Evolutionary conservation across 257 asterid species (phyloP), one percentile per base, ranked within the genome.

Genomic region (Solanum sejunctum): DNA sequence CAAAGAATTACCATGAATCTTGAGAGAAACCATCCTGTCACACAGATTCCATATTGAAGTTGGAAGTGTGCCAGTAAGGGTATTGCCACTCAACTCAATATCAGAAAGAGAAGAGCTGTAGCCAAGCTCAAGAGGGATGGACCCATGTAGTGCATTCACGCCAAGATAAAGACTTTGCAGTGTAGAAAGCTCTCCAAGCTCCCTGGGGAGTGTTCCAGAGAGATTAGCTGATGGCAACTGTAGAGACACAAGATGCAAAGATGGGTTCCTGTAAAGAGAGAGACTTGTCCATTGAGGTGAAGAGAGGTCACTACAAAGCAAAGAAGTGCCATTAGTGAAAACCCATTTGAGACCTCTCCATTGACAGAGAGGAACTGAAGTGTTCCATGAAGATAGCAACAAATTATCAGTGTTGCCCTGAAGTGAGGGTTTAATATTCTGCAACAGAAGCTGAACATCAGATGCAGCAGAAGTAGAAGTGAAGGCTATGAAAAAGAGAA

Each of bases 291-390:
- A 95, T 8, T 92, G 96, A 5, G 98, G 98, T 4, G 99, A 93
- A 88, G 99, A 92, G 8, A 92, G 93, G 87, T 91, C 93, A 54
- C 55, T 84, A 78, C 99, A 97, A 2, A 69, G 85, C 36, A 91
- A 86, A 71, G 87, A 45, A 58, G 98, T 83, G 57, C 94, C 93
- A 55, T 95, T 94, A 8, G 45, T 84, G 87, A 93, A 90, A 8
- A 87, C 91, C 99, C 99, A 97, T 88, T 94, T 95, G 4, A 97
- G 90, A 67, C 99, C 98, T 72, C 96, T 83, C 99, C 99, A 97
- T 81, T 95, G 98, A 51, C 99, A 96, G 82, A 96, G 91, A 0
- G 99, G 99, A 15, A 90, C 86, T 12, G 99, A 88, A 60, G 90
- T 82, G 84, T 96, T 93, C 99, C 99, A 96, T 8, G 99, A 90